Evolutionary conservation across 129 eudicot genomes (phyloP).

Genomic region (Flaveria brownii): DNA sequence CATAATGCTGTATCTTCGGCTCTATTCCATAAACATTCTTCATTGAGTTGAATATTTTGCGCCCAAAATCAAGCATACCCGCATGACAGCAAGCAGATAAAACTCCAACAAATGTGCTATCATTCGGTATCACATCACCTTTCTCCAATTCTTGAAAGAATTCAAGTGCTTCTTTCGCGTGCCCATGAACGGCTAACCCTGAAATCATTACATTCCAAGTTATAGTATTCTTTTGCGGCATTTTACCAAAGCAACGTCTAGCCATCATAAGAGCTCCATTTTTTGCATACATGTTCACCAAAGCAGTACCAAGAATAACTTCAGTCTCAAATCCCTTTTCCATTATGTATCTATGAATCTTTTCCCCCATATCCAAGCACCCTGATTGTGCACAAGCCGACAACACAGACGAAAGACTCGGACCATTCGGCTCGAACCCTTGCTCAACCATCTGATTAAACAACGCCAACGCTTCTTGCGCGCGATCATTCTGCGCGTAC

Average conservation of each 20-base stretch:
- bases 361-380: constrained; percentile 63
- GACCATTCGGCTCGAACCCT: constrained; percentile 64
- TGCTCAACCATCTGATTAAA: constrained; percentile 51
- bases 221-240: constrained; percentile 53
- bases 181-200: constrained; percentile 78
- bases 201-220: constrained; percentile 87
- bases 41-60: constrained; percentile 53
- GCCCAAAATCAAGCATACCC: constrained; percentile 65
- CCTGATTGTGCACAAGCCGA: constrained; percentile 86
- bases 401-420: constrained; percentile 65
- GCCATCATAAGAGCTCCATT: constrained; percentile 66
- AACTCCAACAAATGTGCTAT: constrained; percentile 69
- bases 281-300: constrained; percentile 86
- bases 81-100: constrained; percentile 83
- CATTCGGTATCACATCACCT: constrained; percentile 45
- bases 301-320: constrained; percentile 78
- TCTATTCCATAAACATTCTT: constrained; percentile 44
- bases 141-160: constrained; percentile 44
- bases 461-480: constrained; percentile 50
- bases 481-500: constrained; percentile 55
- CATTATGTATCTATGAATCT: constrained; percentile 54
- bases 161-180: constrained; percentile 60
- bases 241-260: constrained; percentile 43
- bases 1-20: constrained; percentile 79
- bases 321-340: constrained; percentile 49